Percentiles rank a stretch among this genome's conserved stretches.
Evolutionary conservation across 345 rosid species (phyloP).

Genomic region (Ricinus communis): DNA sequence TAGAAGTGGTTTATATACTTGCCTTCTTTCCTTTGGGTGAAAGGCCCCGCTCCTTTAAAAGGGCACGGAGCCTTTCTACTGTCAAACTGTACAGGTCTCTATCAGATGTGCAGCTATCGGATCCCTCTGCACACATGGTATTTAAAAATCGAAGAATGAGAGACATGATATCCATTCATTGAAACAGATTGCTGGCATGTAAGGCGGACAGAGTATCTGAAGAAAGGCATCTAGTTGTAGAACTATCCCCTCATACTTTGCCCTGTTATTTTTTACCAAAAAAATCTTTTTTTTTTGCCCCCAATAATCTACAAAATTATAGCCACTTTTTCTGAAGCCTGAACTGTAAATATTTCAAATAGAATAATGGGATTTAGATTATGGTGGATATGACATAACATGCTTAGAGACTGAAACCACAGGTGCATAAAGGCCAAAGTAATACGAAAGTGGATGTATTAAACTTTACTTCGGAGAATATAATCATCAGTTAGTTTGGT

Average conservation of each 20-base stretch:
- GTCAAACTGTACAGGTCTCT: slow-evolving; percentile 69
- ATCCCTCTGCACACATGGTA: slow-evolving; percentile 49
- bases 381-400: not conserved
- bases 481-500: not conserved
- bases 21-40: slow-evolving; percentile 82
- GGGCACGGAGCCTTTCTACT: slow-evolving; percentile 83
- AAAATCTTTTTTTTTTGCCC: not conserved
- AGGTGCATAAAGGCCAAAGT: not conserved
- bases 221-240: not conserved
- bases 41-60: slow-evolving; percentile 76
- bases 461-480: too few relatives aligned
- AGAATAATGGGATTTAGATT: not conserved
- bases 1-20: slow-evolving; percentile 23
- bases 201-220: not conserved
- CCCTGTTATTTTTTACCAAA: not conserved
- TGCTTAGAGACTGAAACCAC: not conserved
- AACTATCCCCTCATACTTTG: not conserved
- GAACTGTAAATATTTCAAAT: too few relatives aligned
- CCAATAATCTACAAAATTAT: not conserved
- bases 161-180: not conserved
- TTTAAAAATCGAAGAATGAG: not conserved
- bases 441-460: not conserved
- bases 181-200: not conserved
- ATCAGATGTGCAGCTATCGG: slow-evolving; percentile 55
- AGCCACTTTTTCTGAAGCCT: not conserved